phyloP scores from a whole-genome alignment of 495 filamentous ascomycete genomes.

The Aspergillus campestris region DNA sequence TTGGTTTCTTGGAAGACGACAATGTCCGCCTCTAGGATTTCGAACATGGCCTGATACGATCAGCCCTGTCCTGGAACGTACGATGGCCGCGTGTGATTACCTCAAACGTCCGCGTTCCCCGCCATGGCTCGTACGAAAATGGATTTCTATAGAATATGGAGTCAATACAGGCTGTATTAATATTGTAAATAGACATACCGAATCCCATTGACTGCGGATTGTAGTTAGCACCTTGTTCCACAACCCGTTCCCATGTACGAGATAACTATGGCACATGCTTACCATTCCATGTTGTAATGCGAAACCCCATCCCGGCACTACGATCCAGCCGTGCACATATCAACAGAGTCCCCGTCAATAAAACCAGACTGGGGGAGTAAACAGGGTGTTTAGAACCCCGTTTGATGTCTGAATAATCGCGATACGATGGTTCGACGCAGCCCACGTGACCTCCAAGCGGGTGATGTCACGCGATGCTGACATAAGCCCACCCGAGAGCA shows the following conservation, averaged over 20 bases:
- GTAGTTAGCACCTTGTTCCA: conserved; percentile 3
- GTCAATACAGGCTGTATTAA: not conserved
- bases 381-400: too few species aligned
- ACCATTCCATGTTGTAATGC: conserved; percentile 92
- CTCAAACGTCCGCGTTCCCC: conserved; percentile 74
- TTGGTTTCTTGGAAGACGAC: conserved; percentile 94
- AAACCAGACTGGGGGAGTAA: too few species aligned
- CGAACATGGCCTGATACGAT: conserved; percentile 70
- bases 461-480: conserved; percentile 35
- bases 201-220: conserved; percentile 79
- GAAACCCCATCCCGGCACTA: conserved; percentile 52
- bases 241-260: not conserved
- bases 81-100: conserved; percentile 24
- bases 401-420: too few species aligned
- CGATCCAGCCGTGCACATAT: conserved; percentile 10
- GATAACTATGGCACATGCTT: conserved; percentile 13
- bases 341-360: not conserved
- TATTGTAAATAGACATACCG: conserved; percentile 41
- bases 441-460: conserved; percentile 21
- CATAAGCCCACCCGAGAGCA: conserved; percentile 21
- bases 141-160: conserved; percentile 60
- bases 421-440: too few species aligned
- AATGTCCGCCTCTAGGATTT: conserved; percentile 87
- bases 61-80: not conserved
- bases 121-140: conserved; percentile 93